These are phyloP conservation scores for Leishmania tropica DNA, from an alignment of 208 protist genomes.

Conservation along the genomic window DNA sequence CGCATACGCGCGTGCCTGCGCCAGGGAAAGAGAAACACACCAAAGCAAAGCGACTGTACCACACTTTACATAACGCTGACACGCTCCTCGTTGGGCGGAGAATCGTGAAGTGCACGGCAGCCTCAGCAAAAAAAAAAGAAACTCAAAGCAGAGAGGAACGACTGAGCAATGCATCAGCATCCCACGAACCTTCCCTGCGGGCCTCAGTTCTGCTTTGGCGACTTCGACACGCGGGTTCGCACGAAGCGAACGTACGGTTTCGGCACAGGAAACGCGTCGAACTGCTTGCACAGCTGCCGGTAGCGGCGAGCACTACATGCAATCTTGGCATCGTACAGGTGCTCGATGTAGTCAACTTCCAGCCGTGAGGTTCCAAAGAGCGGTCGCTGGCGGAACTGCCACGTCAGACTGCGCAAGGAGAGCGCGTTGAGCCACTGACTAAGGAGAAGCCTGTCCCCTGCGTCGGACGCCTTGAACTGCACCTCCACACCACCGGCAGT, in stretches of 20 bases:
- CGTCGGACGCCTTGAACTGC: slow-evolving; percentile 49
- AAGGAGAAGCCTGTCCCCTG: slow-evolving; percentile 50
- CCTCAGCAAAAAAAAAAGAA: background rate
- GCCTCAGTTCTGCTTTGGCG: slow-evolving; percentile 12
- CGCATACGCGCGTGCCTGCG: background rate
- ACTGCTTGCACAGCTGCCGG: slow-evolving; percentile 64
- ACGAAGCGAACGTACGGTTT: slow-evolving; percentile 72
- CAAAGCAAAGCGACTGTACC: background rate
- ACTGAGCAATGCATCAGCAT: background rate
- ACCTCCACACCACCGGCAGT: slow-evolving; percentile 49
- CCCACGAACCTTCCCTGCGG: background rate
- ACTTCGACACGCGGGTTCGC: slow-evolving; percentile 37
- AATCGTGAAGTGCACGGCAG: background rate
- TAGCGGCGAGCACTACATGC: slow-evolving; percentile 55
- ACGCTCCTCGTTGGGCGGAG: background rate
- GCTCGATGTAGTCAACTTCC: slow-evolving; percentile 83
- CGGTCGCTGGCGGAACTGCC: slow-evolving; percentile 59
- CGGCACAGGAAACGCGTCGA: slow-evolving; percentile 51
- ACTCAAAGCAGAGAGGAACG: background rate
- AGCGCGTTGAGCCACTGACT: slow-evolving; percentile 80
- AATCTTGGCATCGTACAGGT: slow-evolving; percentile 77
- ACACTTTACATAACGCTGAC: background rate
- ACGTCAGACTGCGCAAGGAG: slow-evolving; percentile 74
- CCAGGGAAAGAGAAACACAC: background rate
- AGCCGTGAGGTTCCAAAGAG: slow-evolving; percentile 49